Base-by-base conservation (phyloP, 2,329 filamentous ascomycete species). In the Sporothrix sp. region DNA sequence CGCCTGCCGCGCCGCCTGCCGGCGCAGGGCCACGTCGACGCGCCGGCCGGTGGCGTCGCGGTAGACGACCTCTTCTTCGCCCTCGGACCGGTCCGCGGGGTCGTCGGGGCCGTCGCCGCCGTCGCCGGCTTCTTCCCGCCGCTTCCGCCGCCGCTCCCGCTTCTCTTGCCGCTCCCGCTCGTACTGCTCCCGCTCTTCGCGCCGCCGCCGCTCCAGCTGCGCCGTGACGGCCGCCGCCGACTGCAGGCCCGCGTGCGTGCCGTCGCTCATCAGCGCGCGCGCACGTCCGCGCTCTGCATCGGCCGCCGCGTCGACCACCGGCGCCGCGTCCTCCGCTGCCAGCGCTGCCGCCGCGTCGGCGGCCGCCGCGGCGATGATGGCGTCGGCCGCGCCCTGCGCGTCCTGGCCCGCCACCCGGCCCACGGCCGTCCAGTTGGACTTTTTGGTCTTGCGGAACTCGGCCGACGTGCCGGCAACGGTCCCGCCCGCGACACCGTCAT, bases 31-130 rank as follows among this genome's bases (percentile, higher is more conserved):
- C 21, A 97, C 79, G 62, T 98, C 95, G 56, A 98, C 90, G 50
- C 95, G 83, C n/a, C 90, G 79, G 11, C 93, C 93, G 3, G 86
- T 93, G 10, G 94, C 93, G 67, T 98, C 93, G 59, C 93, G 85
- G 65, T 97, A 96, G 21, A 96, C 89, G 0, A 91, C 95, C 67
- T 96, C 88, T 28, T 78, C 77, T 52, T 71, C 68, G 36, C 64
- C 55, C 64, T 69, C 52, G 68, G 72, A 45, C 18, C 20, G 28
- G 30, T 59, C 55, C 8, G 91, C 91, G 4, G 85, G 91, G 13
- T 59, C 55, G 8, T 91, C 91, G 4, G 85, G 91, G 13, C 91
- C 91, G 67, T 97, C 91, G 59, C 93, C 85, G 65, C 96, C 95
- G 20, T 95, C 88, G 0, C 90, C 94, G 67, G 95, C 87, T 33